Evolutionary conservation across 306 rosid species (phyloP).

Genomic region (Castanea sativa): DNA sequence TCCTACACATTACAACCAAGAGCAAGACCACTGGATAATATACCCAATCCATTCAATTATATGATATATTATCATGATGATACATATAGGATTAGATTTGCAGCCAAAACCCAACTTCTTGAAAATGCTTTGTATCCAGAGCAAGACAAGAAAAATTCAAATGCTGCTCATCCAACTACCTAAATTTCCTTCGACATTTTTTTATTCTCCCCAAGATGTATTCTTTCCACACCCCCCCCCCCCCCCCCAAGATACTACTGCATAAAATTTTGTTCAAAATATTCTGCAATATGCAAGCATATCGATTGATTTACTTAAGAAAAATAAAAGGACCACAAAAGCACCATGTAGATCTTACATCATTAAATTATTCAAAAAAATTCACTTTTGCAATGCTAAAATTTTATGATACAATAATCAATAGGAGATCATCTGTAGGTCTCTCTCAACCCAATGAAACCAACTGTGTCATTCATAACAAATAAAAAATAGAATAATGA

Average conservation of each 20-base stretch:
- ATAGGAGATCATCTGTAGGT: neutral
- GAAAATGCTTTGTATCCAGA: neutral
- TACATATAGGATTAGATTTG: neutral
- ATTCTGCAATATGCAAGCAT: neutral
- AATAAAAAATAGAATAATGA: neutral
- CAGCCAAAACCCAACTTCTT: neutral
- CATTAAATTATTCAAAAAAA: neutral
- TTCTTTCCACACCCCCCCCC: neutral
- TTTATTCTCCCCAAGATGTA: too few species aligned
- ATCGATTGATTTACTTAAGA: neutral
- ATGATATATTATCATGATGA: neutral
- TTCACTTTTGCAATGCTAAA: neutral
- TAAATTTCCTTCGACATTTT: neutral
- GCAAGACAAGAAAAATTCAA: neutral
- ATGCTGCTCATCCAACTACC: neutral
- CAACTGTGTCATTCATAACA: neutral
- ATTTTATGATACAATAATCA: neutral
- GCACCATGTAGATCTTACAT: neutral
- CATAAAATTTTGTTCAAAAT: neutral
- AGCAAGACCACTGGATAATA: neutral
- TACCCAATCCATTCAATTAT: neutral
- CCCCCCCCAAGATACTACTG: neutral
- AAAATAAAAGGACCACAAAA: neutral
- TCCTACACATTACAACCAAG: neutral
- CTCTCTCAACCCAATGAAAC: neutral